phyloP scores from a whole-genome alignment of 23 red algal genomes.

The Gracilaria domingensis region DNA sequence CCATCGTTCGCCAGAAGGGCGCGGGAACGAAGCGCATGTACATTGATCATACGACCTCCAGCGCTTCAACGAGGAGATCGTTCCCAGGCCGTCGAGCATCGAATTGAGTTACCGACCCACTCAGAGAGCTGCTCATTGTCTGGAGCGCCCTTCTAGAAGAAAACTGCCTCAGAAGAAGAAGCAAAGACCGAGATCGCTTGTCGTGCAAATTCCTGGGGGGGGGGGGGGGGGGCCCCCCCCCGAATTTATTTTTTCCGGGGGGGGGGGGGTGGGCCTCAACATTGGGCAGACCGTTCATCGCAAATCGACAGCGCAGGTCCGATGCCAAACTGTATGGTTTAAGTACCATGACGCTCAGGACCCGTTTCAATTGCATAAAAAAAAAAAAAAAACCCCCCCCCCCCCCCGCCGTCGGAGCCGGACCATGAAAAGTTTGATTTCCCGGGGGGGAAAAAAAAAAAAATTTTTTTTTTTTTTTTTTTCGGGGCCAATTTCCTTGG shows the following conservation, averaged over 20 bases:
- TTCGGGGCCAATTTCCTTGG: too few relatives aligned
- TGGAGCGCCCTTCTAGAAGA: conserved; percentile 71
- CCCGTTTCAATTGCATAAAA: conserved; percentile 87
- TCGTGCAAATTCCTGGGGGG: conserved; percentile 94
- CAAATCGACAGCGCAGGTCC: conserved; percentile 42
- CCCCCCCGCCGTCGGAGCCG: conserved; percentile 85
- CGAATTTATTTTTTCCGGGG: too few relatives aligned
- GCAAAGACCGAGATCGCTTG: conserved; percentile 59
- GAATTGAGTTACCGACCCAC: conserved; percentile 95
- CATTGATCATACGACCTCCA: conserved; percentile 92
- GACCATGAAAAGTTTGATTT: too few relatives aligned
- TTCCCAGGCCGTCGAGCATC: conserved; percentile 78
- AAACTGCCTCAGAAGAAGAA: conserved; percentile 44
- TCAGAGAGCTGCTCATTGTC: conserved; percentile 81
- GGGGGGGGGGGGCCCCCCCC: too few relatives aligned
- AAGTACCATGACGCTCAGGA: conserved; percentile 86
- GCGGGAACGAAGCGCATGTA: conserved; percentile 92
- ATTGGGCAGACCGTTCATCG: conserved; percentile 82
- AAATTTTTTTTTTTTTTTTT: too few relatives aligned
- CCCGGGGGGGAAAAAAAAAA: too few relatives aligned
- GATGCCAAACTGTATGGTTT: conserved; percentile 87
- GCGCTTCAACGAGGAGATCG: conserved; percentile 63
- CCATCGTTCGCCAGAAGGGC: conserved; percentile 79
- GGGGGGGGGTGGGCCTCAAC: conserved; percentile 77
- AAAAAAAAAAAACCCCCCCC: too few relatives aligned